Evolutionary conservation across 345 rosid genomes (phyloP), one percentile per base, ranked within the genome.

Genomic region (Camelina neglecta): DNA sequence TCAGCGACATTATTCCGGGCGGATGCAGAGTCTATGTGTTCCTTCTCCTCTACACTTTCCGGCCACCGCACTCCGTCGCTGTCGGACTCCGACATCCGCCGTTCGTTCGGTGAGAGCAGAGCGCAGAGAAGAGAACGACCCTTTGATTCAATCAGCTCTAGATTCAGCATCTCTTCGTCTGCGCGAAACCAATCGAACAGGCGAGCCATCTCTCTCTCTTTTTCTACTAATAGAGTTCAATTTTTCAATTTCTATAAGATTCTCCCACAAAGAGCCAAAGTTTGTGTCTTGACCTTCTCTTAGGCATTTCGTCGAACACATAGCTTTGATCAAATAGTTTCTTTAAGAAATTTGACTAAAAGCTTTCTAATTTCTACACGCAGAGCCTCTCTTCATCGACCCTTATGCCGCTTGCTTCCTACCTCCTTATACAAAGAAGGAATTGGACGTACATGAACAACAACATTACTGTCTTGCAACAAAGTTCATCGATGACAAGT

Each of bases 381-480:
- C 86, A 93, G 98, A 86, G 84, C 96, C 97, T 55, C 89, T 94
- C 44, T 86, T 92, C 69, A 85, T 92, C 4, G 96, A 92, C 79
- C 92, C 93, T 13, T 92, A 89, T 72, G 93, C 97, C 1, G 90
- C 89, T 77, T 94, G 98, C 85, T 82, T 94, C 64, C 83, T 89
- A 49, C 81, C 86, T 77, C 69, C 89, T 29, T 66, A 66, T 24
- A 39, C 75, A 56, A 82, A 75, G 55, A 86, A 81, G 81, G 84
- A 86, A 63, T 56, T 67, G 73, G 78, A 86, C 73, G 76, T 83
- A 73, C 57, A 67, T 72, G 64, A 82, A 36, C 61, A 54, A 29
- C 57, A 58, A 31, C 36, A 85, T 63, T 90, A 92, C 71, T 85
- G 93, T 81, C 80, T 94, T 62, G 89, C 97, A 9, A 90, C 95